These are phyloP conservation scores for Teratosphaeria zuluensis DNA, from an alignment of 2,329 filamentous ascomycete genomes.

Conservation along the genomic window DNA sequence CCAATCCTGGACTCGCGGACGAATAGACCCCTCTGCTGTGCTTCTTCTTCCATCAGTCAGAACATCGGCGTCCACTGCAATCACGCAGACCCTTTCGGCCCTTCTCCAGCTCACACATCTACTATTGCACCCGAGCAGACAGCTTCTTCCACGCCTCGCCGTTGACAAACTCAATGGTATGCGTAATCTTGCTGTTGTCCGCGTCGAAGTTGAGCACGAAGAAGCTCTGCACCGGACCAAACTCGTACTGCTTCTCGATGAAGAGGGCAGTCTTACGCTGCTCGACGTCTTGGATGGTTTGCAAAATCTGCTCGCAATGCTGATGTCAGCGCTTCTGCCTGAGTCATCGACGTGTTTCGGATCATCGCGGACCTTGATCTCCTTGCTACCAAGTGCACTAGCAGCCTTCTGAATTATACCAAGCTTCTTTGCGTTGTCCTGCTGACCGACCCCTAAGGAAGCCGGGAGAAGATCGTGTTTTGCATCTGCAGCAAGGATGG, in stretches of 20 bases:
- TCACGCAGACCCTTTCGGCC: too few species aligned
- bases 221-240: constrained; percentile 6
- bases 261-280: constrained; percentile 5
- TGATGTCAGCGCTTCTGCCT: neutral
- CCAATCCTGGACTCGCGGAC: too few species aligned
- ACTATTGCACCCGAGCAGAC: constrained; percentile 2
- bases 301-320: constrained; percentile 2
- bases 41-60: too few species aligned
- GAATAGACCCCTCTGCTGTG: too few species aligned
- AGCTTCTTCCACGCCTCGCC: constrained; percentile 10
- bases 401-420: constrained; percentile 5
- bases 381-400: constrained; percentile 3
- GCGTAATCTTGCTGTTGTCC: constrained; percentile 5
- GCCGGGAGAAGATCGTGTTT: constrained; percentile 8
- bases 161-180: constrained; percentile 8
- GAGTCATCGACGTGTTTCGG: neutral
- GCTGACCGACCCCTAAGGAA: constrained; percentile 5
- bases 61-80: too few species aligned
- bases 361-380: constrained; percentile 1
- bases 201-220: constrained; percentile 7
- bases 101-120: neutral
- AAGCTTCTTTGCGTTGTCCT: constrained; percentile 8
- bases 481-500: constrained; percentile 2
- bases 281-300: constrained; percentile 7
- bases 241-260: constrained; percentile 7